A percentile compares a stretch with the other conserved stretches of the same genome.
phyloP scores from a whole-genome alignment of 2,329 filamentous ascomycete genomes.

The Chalara sp. region DNA sequence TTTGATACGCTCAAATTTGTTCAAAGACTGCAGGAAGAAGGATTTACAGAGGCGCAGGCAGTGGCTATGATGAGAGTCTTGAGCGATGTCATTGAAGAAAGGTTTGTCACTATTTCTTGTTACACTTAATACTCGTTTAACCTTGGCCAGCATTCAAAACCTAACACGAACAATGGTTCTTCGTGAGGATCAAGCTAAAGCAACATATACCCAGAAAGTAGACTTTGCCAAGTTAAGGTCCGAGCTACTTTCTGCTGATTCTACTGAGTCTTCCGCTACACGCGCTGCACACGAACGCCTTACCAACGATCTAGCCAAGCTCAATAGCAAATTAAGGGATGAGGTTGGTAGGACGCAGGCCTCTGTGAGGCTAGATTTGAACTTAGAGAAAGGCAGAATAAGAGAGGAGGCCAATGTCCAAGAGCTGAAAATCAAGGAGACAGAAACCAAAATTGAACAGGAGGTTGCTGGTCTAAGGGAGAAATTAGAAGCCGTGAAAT shows the following conservation, averaged over 20 bases:
- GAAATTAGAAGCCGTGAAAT: constrained; percentile 94
- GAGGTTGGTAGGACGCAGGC: constrained; percentile 94
- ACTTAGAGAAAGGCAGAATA: constrained; percentile 93
- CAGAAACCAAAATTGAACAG: constrained; percentile 96
- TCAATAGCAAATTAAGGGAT: constrained; percentile 82
- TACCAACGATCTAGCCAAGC: constrained; percentile 89
- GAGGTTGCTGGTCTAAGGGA: constrained; percentile 87
- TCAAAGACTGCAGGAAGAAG: constrained; percentile 79
- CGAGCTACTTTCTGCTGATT: constrained; percentile 86
- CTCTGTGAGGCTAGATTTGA: constrained; percentile 84
- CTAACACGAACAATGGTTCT: constrained; percentile 96
- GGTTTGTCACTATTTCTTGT: constrained; percentile 36
- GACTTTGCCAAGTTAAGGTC: constrained; percentile 96
- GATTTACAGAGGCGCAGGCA: constrained; percentile 91
- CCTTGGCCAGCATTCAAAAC: constrained; percentile 71
- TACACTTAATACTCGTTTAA: not conserved
- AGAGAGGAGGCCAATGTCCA: constrained; percentile 93
- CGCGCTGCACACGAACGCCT: constrained; percentile 85
- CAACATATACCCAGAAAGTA: constrained; percentile 80
- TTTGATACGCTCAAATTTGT: constrained; percentile 99
- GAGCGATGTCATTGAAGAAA: constrained; percentile 95
- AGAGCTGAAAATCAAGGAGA: constrained; percentile 98
- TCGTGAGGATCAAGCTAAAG: constrained; percentile 83
- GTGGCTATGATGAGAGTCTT: constrained; percentile 98
- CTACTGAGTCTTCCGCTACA: constrained; percentile 82